Base-by-base conservation (phyloP, 2,329 filamentous ascomycete genomes). In the Pseudogymnoascus destructans region DNA sequence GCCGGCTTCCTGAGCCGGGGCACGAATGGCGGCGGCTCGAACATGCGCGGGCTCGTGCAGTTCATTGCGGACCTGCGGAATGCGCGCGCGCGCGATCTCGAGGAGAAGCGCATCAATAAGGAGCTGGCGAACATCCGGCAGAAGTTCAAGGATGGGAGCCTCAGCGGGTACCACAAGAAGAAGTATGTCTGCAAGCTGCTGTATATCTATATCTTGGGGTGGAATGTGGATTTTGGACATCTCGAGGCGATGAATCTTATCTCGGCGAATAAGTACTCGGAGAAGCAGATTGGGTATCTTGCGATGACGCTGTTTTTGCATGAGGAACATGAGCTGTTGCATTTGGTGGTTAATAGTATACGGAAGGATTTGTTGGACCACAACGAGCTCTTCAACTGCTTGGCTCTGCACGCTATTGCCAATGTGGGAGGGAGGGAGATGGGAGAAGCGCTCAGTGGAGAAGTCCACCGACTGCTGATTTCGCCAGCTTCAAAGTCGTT, bases 81-180 rank as follows among this genome's bases (percentile, higher is more conserved):
- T 72, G 93, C 93, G 58, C 81, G 93, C 72, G 93, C 95, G 52
- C 82, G 95, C 62, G 93, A 98, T 72, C 76, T 98, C 63, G 93
- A 98, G 72, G 93, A 98, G 77, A 98, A 98, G 79, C 82, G 93
- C 70, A 97, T 98, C 76, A 98, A 98, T 74, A 98, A 98, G 77
- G 93, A 98, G 76, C 75, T 98, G 72, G 93, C 93, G 70, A 98
- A 98, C 70, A 98, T 98, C 71, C 84, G 89, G 35, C 55, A 33
- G 17, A 15, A 25, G 58, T 57, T 36, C 40, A 60, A 62, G 84
- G 88, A 93, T 71, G 91, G 90, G 63, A 93, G 80, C 69, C 77
- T 98, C 60, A 95, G 86, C 70, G 95, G 93, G 64, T 98, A 98
- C 70, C 90, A 96, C 77, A 96, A 95, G 79, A 98, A 98, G 81